Evolutionary conservation across 352 stramenopile species (phyloP), one percentile per base, ranked within the genome.

Genomic region (Phytophthora pistaciae): DNA sequence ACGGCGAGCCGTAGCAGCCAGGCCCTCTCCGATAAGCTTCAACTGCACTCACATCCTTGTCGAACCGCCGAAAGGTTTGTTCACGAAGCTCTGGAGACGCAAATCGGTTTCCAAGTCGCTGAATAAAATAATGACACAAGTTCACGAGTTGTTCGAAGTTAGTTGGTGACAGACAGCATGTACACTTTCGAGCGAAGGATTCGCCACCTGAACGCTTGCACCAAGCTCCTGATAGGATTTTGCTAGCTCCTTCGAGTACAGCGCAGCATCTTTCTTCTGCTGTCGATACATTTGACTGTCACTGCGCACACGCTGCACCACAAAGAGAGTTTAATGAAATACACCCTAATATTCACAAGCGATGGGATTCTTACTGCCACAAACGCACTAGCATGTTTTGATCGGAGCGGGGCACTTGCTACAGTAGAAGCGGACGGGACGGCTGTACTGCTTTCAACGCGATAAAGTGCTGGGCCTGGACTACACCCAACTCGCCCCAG

Each of bases 181-280:
- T 29, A 29, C 29, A 10, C 29, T 33, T 33, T 7, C 6, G 29
- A 33, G 29, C 9, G 5, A 49, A 49, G 10, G 6, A 23, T 23
- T 49, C 42, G 18, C 42, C 18, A 87, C 79, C 74, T 84, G 68
- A 20, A 82, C 66, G 16, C 70, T 82, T 3, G 48, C 67, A 48
- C 76, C 64, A 5, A 90, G 60, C 49, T 90, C 46, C 8, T 73
- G 60, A 54, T 90, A 90, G 10, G 82, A 90, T 55, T 80, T 87
- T 23, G 70, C 80, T 31, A 90, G 70, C 42, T 90, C 82, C 31
- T 85, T 88, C 0, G 84, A 90, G 27, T 87, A 73, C 21, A 63
- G 20, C 7, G 64, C 68, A 33, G 62, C 55, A 38, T 81, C 62
- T 42, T 75, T 77, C 14, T 66, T 61, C 13, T 68, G 56, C 7